These are phyloP conservation scores for Xanthoconium purpureum DNA, from an alignment of 768 basidiomycete species.

Conservation along the genomic window DNA sequence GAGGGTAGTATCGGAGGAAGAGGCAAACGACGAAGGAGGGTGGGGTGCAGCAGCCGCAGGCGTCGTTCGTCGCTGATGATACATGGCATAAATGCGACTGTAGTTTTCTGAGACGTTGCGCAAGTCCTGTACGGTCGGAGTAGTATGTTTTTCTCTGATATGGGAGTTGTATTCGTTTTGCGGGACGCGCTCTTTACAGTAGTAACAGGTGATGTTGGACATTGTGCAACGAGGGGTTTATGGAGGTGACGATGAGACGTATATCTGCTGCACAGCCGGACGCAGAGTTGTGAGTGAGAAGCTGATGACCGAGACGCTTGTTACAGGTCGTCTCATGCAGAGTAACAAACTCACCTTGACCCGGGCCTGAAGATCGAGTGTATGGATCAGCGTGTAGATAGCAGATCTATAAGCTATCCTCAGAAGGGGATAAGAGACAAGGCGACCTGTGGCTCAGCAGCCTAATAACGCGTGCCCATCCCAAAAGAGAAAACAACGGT, in stretches of 20 bases:
- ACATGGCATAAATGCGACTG: neutral
- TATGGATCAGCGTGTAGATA: neutral
- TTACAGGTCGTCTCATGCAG: neutral
- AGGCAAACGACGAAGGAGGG: neutral
- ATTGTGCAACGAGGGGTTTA: neutral
- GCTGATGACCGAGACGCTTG: neutral
- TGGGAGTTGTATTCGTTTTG: conserved; percentile 12
- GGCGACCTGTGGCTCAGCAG: neutral
- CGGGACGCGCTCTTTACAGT: conserved; percentile 10
- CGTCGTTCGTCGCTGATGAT: neutral
- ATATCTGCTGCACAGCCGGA: neutral
- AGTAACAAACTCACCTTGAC: neutral
- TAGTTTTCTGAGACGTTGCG: conserved; percentile 4
- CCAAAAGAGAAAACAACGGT: conserved; percentile 3
- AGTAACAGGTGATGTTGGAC: conserved; percentile 8
- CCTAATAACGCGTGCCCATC: neutral
- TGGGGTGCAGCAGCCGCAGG: neutral
- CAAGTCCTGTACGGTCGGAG: conserved; percentile 7
- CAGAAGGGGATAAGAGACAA: neutral
- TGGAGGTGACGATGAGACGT: neutral
- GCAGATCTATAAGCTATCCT: neutral
- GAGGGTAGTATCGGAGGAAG: conserved; percentile 1
- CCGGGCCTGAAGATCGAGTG: neutral
- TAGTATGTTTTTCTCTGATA: conserved; percentile 8
- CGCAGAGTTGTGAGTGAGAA: neutral